These are phyloP conservation scores for Teratosphaeria zuluensis DNA, from an alignment of 2,329 filamentous ascomycete species.

Conservation along the genomic window DNA sequence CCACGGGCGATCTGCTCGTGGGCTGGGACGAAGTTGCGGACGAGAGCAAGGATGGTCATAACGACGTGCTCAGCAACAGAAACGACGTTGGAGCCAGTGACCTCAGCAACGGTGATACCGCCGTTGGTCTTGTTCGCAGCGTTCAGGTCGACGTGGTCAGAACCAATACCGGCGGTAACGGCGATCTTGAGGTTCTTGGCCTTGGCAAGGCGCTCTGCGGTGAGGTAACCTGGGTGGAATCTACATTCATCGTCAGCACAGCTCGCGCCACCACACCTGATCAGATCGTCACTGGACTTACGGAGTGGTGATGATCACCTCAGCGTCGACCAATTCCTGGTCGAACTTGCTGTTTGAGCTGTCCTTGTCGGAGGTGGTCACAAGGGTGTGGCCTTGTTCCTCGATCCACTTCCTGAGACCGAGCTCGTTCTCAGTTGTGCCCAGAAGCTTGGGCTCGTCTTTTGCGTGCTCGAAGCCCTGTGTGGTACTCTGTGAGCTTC, in stretches of 20 bases:
- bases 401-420: constrained; percentile 96
- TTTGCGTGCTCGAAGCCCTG: constrained; percentile 73
- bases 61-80: constrained; percentile 98
- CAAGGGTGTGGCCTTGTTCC: constrained; percentile 87
- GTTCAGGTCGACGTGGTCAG: constrained; percentile 94
- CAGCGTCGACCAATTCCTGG: constrained; percentile 88
- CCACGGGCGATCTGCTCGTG: constrained; percentile 85
- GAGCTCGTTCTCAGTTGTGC: constrained; percentile 97
- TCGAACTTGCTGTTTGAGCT: constrained; percentile 88
- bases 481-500: background rate
- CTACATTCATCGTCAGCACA: constrained; percentile 35
- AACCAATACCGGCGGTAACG: constrained; percentile 94
- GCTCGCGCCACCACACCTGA: background rate
- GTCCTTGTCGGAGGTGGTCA: constrained; percentile 98
- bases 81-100: constrained; percentile 96
- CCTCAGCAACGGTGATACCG: constrained; percentile 92
- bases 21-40: constrained; percentile 97
- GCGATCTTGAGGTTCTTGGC: constrained; percentile 99
- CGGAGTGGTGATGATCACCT: constrained; percentile 99
- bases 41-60: constrained; percentile 94
- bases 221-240: constrained; percentile 98
- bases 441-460: constrained; percentile 79
- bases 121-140: constrained; percentile 98
- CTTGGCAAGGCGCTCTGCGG: constrained; percentile 87
- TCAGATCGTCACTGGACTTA: constrained; percentile 33